These are phyloP conservation scores for Lycium barbarum DNA, from an alignment of 257 asterid genomes.

Conservation along the genomic window DNA sequence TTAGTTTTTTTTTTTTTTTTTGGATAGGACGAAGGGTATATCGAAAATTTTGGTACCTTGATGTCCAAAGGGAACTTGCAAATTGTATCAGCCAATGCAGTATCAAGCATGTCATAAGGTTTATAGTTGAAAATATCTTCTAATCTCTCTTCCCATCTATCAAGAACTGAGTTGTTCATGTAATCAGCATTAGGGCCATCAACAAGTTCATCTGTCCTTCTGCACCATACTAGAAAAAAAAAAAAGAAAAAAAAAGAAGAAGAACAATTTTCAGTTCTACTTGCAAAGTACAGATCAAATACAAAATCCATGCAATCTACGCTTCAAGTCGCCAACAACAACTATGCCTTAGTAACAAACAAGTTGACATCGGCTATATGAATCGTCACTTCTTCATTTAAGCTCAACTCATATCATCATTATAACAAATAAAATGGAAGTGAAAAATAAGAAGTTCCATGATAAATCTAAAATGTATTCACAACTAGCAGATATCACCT, in stretches of 20 bases:
- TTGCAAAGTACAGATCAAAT: not conserved
- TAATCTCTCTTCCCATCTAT: slow-evolving; percentile 81
- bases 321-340: too few species aligned
- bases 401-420: too few species aligned
- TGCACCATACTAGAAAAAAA: slow-evolving; percentile 70
- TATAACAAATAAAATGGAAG: too few species aligned
- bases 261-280: not conserved
- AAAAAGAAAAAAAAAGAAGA: too few species aligned
- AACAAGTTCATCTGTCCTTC: slow-evolving; percentile 86
- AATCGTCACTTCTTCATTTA: too few species aligned
- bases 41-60: slow-evolving; percentile 48
- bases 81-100: slow-evolving; percentile 79
- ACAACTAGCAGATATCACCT: too few species aligned
- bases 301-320: not conserved
- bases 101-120: slow-evolving; percentile 81
- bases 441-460: too few species aligned
- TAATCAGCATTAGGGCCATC: slow-evolving; percentile 78
- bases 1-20: not conserved
- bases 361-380: too few species aligned
- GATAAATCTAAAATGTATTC: too few species aligned
- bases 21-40: not conserved
- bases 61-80: slow-evolving; percentile 73
- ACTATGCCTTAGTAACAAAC: too few species aligned
- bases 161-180: slow-evolving; percentile 59
- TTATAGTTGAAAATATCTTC: slow-evolving; percentile 69